These are phyloP conservation scores for Melampsora larici-populina DNA, from an alignment of 1,284 basidiomycete genomes.

Conservation along the genomic window DNA sequence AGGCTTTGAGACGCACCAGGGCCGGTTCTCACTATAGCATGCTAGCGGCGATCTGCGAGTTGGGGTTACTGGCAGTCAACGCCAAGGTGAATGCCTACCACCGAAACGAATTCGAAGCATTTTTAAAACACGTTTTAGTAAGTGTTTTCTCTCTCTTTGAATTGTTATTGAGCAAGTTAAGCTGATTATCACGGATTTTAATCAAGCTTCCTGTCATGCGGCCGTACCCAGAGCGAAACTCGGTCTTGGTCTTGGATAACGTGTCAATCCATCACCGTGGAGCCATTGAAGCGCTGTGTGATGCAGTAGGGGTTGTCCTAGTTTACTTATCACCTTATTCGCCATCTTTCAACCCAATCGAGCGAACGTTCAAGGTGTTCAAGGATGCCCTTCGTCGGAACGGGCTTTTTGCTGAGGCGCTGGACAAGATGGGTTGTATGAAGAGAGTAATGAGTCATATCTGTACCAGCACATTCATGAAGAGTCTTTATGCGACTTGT, in stretches of 20 bases:
- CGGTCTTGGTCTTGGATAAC: conserved; percentile 12
- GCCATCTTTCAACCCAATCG: conserved; percentile 12
- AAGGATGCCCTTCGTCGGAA: not conserved
- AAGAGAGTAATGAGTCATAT: too few species aligned
- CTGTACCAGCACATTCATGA: too few species aligned
- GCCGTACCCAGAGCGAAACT: not conserved
- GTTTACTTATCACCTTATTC: conserved; percentile 3
- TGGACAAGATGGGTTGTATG: not conserved
- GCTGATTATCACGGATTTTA: not conserved
- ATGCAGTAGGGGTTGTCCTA: not conserved
- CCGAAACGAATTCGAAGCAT: conserved; percentile 2
- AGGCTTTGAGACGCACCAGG: too few species aligned
- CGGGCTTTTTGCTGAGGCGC: not conserved
- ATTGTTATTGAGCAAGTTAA: too few species aligned
- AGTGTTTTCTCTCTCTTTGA: too few species aligned
- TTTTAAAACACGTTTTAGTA: conserved; percentile 3
- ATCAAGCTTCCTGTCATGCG: conserved; percentile 4
- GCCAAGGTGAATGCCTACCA: too few species aligned
- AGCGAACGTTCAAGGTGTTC: conserved; percentile 8
- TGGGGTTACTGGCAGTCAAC: too few species aligned
- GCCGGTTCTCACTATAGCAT: too few species aligned
- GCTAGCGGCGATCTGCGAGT: too few species aligned
- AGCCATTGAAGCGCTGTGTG: not conserved
- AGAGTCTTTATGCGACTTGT: too few species aligned
- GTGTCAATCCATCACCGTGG: not conserved